Evolutionary conservation across 108 stramenopile genomes (phyloP).

Genomic region (Pelagomonas calceolata): DNA sequence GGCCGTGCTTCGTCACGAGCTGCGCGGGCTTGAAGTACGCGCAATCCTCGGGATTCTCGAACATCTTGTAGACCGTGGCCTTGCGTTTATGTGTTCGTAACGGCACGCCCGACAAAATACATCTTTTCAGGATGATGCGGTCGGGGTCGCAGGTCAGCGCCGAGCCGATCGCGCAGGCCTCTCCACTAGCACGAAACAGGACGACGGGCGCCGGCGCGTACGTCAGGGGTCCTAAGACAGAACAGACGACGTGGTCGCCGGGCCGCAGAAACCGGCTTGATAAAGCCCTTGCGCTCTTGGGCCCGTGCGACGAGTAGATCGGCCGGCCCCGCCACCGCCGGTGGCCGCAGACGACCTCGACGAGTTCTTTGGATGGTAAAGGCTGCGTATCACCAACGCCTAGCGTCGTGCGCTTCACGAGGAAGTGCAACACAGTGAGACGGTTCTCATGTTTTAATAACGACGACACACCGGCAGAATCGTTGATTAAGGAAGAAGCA

Average conservation of each 20-base stretch:
- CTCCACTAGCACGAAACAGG: conserved; percentile 48
- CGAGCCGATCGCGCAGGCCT: conserved; percentile 79
- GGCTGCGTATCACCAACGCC: conserved; percentile 21
- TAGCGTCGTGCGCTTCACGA: conserved; percentile 42
- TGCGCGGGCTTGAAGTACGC: conserved; percentile 97
- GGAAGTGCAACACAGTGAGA: conserved; percentile 85
- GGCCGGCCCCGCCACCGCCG: conserved; percentile 77
- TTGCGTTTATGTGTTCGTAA: conserved; percentile 83
- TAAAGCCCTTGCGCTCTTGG: conserved; percentile 97
- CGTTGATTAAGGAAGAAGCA: too few relatives aligned
- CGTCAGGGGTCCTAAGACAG: conserved; percentile 85
- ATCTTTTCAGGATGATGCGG: conserved; percentile 86
- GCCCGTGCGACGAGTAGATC: conserved; percentile 82
- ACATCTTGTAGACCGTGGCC: conserved; percentile 97
- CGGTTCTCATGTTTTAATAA: conserved; percentile 91
- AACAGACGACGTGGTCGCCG: conserved; percentile 75
- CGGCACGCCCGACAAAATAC: conserved; percentile 94
- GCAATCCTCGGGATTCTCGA: conserved; percentile 92
- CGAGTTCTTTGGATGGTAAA: conserved; percentile 76
- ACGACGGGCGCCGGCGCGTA: conserved; percentile 79
- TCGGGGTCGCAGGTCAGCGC: conserved; percentile 90
- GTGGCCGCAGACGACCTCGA: conserved; percentile 87
- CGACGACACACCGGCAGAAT: too few relatives aligned
- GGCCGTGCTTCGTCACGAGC: conserved; percentile 86
- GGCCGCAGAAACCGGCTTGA: conserved; percentile 84